A percentile compares a stretch with the other conserved stretches of the same genome.
These are phyloP conservation scores for Musa schizocarpa DNA, from an alignment of 176 grass and related monocot genomes.

Conservation along the genomic window DNA sequence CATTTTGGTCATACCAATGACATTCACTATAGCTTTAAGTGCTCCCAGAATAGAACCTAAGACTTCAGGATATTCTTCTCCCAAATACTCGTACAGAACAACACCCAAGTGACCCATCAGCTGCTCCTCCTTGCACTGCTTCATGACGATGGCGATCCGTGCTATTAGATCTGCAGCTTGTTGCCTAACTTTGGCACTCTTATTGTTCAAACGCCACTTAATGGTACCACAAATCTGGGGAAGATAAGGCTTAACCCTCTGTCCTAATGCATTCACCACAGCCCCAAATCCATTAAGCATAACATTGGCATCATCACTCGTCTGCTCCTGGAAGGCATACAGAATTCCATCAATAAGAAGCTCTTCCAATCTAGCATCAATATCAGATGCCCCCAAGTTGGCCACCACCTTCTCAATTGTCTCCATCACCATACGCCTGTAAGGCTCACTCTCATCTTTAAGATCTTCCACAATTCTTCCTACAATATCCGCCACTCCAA, in stretches of 20 bases:
- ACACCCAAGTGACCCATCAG: constrained; percentile 97
- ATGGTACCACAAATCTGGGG: constrained; percentile 99
- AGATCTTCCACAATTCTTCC: constrained; percentile 85
- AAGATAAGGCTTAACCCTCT: constrained; percentile 88
- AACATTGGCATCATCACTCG: constrained; percentile 99
- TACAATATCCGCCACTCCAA: constrained; percentile 88
- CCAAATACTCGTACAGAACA: constrained; percentile 90
- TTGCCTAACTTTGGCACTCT: constrained; percentile 95
- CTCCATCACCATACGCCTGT: constrained; percentile 99
- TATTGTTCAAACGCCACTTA: constrained; percentile 96
- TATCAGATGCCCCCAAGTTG: constrained; percentile 91
- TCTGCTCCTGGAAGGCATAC: constrained; percentile 99
- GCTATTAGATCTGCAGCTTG: constrained; percentile 96
- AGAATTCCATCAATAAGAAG: constrained; percentile 95
- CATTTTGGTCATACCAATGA: constrained; percentile 99
- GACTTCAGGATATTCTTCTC: constrained; percentile 97
- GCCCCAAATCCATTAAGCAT: constrained; percentile 99
- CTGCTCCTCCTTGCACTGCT: constrained; percentile 94
- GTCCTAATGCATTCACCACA: constrained; percentile 80
- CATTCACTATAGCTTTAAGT: constrained; percentile 94
- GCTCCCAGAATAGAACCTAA: constrained; percentile 96
- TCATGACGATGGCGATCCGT: constrained; percentile 94
- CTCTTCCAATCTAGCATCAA: constrained; percentile 86
- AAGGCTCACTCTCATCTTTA: constrained; percentile 95
- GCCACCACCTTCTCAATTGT: constrained; percentile 96